Percentiles rank a stretch among this genome's conserved stretches.
Evolutionary conservation across 2,329 filamentous ascomycete genomes (phyloP).

Genomic region (Diaporthe sp.): DNA sequence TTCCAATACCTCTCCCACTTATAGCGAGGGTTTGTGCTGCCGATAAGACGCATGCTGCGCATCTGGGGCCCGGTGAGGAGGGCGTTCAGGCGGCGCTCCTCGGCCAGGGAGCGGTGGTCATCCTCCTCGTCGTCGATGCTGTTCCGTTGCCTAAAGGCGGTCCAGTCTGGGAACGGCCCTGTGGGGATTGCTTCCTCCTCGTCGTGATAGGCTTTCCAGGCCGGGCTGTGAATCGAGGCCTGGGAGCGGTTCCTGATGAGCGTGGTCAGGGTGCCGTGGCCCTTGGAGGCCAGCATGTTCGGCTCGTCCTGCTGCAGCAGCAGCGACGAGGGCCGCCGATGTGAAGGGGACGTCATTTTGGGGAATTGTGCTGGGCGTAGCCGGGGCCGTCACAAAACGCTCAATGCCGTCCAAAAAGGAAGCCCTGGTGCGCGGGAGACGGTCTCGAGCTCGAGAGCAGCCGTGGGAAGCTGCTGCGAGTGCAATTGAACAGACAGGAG

Average conservation of each 20-base stretch:
- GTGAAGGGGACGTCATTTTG: constrained; percentile 47
- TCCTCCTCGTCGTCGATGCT: constrained; percentile 51
- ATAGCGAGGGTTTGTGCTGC: constrained; percentile 88
- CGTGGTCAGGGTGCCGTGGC: constrained; percentile 51
- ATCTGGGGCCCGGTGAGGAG: constrained; percentile 79
- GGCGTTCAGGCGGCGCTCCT: constrained; percentile 71
- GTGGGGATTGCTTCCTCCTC: constrained; percentile 38
- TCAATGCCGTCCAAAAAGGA: not conserved
- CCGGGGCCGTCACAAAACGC: not conserved
- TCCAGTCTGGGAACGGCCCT: constrained; percentile 39
- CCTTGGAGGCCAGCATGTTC: constrained; percentile 65
- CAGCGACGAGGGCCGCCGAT: constrained; percentile 46
- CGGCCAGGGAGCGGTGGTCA: constrained; percentile 60
- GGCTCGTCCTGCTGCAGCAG: constrained; percentile 59
- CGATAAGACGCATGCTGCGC: constrained; percentile 88
- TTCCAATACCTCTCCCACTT: constrained; percentile 91
- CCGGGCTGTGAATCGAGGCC: constrained; percentile 41
- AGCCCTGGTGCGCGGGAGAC: not conserved
- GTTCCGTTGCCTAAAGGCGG: constrained; percentile 41
- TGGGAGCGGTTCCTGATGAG: constrained; percentile 64
- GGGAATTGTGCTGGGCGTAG: constrained; percentile 61
- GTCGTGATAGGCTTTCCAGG: constrained; percentile 36
- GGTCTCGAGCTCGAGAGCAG: not conserved
- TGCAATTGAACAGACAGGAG: constrained; percentile 2
- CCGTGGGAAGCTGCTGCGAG: constrained; percentile 1